These are phyloP conservation scores for Mortierella sp. DNA, from an alignment of 371 early-diverging fungal genomes.

Conservation along the genomic window DNA sequence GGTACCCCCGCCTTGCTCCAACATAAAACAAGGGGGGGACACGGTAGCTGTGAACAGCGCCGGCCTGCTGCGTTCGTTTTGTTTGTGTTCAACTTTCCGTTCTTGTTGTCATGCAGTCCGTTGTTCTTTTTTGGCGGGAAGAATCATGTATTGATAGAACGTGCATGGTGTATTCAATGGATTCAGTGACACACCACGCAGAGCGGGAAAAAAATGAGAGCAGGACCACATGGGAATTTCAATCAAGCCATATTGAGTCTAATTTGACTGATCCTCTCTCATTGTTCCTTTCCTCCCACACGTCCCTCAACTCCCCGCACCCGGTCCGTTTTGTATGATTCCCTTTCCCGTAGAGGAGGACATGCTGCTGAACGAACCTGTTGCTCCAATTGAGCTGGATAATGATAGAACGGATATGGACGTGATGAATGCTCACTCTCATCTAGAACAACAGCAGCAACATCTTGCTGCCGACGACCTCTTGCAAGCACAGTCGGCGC, in stretches of 20 bases:
- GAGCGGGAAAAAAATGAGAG: not conserved
- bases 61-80: not conserved
- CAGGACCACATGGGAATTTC: not conserved
- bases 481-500: slow-evolving; percentile 15
- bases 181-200: not conserved
- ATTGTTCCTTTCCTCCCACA: slow-evolving; percentile 1
- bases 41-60: not conserved
- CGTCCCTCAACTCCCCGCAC: not conserved
- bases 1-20: not conserved
- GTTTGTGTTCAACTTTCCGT: slow-evolving; percentile 14
- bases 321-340: not conserved
- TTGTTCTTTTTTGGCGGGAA: slow-evolving; percentile 29
- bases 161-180: too few relatives aligned
- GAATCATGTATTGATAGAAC: not conserved
- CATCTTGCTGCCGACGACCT: slow-evolving; percentile 21
- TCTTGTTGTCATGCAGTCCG: slow-evolving; percentile 3
- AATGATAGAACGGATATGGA: slow-evolving; percentile 26
- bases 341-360: slow-evolving; percentile 32
- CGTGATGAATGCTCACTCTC: slow-evolving; percentile 4
- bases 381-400: slow-evolving; percentile 25
- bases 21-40: not conserved
- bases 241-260: not conserved
- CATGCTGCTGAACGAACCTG: slow-evolving; percentile 45
- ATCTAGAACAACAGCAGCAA: slow-evolving; percentile 34
- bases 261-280: not conserved